A percentile compares a stretch with the other conserved stretches of the same genome.
Evolutionary conservation across 2,329 filamentous ascomycete species (phyloP).

Genomic region (Xylaria sp.): DNA sequence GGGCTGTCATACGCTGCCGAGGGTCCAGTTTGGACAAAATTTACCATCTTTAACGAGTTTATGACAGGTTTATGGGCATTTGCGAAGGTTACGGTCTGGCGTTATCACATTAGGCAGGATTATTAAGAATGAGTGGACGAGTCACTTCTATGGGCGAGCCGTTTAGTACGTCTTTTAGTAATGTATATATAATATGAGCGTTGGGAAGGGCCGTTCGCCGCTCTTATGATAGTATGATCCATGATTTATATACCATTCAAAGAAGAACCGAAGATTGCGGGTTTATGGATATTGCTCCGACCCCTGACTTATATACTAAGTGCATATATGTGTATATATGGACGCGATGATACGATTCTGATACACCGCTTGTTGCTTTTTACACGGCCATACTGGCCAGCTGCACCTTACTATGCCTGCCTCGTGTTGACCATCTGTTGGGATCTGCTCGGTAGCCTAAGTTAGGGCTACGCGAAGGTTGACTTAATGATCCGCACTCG

Average conservation of each 20-base stretch:
- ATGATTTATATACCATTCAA: background rate
- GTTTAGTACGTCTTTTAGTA: background rate
- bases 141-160: background rate
- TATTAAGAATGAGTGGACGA: background rate
- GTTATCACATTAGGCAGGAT: constrained; percentile 1
- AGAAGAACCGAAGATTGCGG: background rate
- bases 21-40: background rate
- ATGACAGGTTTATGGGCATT: background rate
- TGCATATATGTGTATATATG: background rate
- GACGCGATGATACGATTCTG: background rate
- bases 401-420: background rate
- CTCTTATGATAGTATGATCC: background rate
- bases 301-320: background rate
- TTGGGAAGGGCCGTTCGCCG: background rate
- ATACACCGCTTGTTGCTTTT: background rate
- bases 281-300: background rate
- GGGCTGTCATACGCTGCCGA: background rate
- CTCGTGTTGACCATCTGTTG: too few relatives aligned
- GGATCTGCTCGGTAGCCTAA: too few relatives aligned
- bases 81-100: background rate
- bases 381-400: background rate
- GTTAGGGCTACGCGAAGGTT: too few relatives aligned
- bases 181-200: background rate
- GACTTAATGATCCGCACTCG: too few relatives aligned
- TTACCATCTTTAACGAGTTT: background rate